Conservation (phyloP, 441 rosid genomes). For the Gossypium lobatum region DNA sequence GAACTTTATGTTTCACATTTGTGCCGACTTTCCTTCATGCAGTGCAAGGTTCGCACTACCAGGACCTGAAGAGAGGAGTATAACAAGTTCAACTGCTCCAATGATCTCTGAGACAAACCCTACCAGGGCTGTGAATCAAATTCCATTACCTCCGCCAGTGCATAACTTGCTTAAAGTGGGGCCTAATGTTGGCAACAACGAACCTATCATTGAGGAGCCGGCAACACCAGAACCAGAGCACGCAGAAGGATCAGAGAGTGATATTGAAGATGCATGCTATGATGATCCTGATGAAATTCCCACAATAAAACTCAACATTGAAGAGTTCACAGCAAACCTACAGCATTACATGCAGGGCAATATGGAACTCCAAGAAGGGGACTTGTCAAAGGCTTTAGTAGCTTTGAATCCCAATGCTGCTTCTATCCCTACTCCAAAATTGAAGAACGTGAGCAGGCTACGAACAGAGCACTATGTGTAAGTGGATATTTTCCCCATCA, state of each 20-base stretch:
- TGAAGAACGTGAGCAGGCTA: constrained; percentile 72
- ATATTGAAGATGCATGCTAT: constrained; percentile 59
- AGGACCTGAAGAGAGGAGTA: constrained; percentile 69
- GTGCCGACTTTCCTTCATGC: constrained; percentile 28
- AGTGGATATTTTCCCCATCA: constrained; percentile 36
- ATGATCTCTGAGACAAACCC: constrained; percentile 28
- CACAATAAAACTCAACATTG: constrained; percentile 61
- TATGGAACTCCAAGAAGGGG: constrained; percentile 74
- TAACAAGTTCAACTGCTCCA: constrained; percentile 42
- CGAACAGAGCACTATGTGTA: constrained; percentile 98
- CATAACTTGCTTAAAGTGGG: constrained; percentile 23
- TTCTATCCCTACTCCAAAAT: constrained; percentile 65
- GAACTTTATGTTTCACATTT: constrained; percentile 11
- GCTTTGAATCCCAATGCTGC: constrained; percentile 70
- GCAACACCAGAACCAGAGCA: constrained; percentile 61
- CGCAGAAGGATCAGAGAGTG: constrained; percentile 42
- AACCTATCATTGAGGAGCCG: constrained; percentile 87
- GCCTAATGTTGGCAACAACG: constrained; percentile 23
- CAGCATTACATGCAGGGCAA: constrained; percentile 59
- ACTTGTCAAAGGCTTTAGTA: constrained; percentile 85
- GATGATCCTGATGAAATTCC: constrained; percentile 85
- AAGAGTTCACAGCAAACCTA: constrained; percentile 56
- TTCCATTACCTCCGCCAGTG: constrained; percentile 42
- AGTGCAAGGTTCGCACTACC: constrained; percentile 96
- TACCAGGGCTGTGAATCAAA: constrained; percentile 27